These are phyloP conservation scores for Sarocladium oryzae DNA, from an alignment of 2,329 filamentous ascomycete species.

Conservation along the genomic window DNA sequence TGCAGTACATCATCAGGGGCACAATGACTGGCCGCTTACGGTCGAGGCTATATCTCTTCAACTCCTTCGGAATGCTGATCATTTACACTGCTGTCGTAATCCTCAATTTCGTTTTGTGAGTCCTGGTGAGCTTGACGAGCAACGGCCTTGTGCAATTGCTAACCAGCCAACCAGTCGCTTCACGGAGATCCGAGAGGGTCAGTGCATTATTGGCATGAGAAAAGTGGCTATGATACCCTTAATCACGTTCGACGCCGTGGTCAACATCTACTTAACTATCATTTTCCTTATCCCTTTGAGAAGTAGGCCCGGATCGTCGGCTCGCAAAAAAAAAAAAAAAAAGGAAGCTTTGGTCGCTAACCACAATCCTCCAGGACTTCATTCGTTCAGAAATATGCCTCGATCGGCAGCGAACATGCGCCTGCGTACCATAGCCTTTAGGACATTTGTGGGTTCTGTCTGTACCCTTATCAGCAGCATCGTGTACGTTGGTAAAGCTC, in stretches of 20 bases:
- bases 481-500: conserved; percentile 32
- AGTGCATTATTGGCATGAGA: conserved; percentile 58
- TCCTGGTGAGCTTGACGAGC: background rate
- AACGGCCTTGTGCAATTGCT: background rate
- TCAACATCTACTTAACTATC: conserved; percentile 57
- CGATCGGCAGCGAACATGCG: conserved; percentile 33
- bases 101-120: conserved; percentile 54
- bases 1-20: conserved; percentile 51
- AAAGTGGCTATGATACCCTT: conserved; percentile 53
- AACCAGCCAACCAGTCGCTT: conserved; percentile 41
- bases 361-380: conserved; percentile 34
- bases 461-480: conserved; percentile 53
- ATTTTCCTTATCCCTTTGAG: conserved; percentile 57
- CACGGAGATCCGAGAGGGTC: conserved; percentile 44
- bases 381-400: conserved; percentile 44
- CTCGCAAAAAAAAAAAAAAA: no score
- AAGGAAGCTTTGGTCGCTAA: no score
- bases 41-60: conserved; percentile 54
- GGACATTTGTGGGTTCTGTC: conserved; percentile 53
- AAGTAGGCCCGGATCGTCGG: conserved; percentile 29
- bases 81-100: conserved; percentile 41
- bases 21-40: conserved; percentile 43
- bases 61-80: conserved; percentile 49
- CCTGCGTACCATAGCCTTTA: conserved; percentile 45
- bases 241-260: conserved; percentile 52